Evolutionary conservation across 2,329 filamentous ascomycete genomes (phyloP), one percentile per base, ranked within the genome.

Genomic region (Aulographum hederae): DNA sequence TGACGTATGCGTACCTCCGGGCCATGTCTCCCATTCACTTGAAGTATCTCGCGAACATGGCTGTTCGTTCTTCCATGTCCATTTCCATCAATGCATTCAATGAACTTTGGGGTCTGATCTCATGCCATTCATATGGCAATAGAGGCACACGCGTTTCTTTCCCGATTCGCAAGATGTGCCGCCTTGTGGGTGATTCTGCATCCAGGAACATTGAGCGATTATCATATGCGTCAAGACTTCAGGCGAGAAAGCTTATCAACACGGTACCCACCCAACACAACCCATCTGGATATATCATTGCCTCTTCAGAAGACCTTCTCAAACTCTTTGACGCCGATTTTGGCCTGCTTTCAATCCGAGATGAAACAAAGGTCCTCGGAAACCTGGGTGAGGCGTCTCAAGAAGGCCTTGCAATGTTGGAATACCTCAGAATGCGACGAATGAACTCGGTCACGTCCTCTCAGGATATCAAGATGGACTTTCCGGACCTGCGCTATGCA

Each of bases 1-100:
- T 93, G 50, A 89, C 78, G 2, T 78, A 89, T 44, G 68, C 77
- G 0, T 89, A 91, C 46, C 65, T 92, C 2, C 71, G 84, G 33
- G 82, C 85, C 38, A 92, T 92, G 70, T 91, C 81, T 1, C 82
- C 84, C 0, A 85, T 92, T 26, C 81, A 89, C 46, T 52, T 92
- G 33, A 91, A 91, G 46, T 93, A 92, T 43, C 61, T 93, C 3
- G 66, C 59, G 4, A 84, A 93, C 46, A 93, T 93, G 84, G 76
- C 74, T 5, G 82, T 92, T 1, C 72, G 82, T n/a, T 81, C 81
- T 0, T 92, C 81, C 39, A 93, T 93, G 82, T 92, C 82, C 0
- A 84, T 93, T 37, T 91, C 82, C 1, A 79, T 93, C 45, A 89
- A 82, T 39, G 79, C 79, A 0, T 89, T 91, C 43, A 65, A 69